Base-by-base conservation (phyloP, 257 asterid species). In the Primulina eburnea region DNA sequence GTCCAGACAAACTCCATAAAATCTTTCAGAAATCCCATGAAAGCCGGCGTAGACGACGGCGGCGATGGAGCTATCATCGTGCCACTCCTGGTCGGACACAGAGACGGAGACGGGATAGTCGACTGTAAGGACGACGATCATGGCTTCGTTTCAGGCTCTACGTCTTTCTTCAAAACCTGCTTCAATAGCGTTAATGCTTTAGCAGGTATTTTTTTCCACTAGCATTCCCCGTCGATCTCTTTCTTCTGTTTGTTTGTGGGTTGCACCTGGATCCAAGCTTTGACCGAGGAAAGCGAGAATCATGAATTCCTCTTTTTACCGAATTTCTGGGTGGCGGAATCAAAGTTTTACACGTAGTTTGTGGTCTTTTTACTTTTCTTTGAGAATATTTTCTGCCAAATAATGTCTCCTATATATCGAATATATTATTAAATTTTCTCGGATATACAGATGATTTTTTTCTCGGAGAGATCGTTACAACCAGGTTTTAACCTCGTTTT, bases 131-230 rank as follows among this genome's bases (percentile, higher is more conserved):
- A 17, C 43, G 20, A 37, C 47, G 57, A 65, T 4, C 74, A 20
- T 8, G 55, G 50, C 72, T 28, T 72, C 20, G 9, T 14, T 72
- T 66, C 81, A 32, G 88, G 90, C 74, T 73, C 83, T 0, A 85
- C 98, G 0, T 79, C 96, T 7, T 92, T 92, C 83, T 82, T 72
- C 82, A 90, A 85, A 64, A 90, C 98, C 61, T 90, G 92, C 86
- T 92, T 92, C 87, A 90, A 92, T 38, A 96, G 93, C 65, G 78
- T 92, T 76, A 92, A 92, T 69, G 96, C 98, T 70, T 69, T 85
- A 10, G 78, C 87, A 76, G 90, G 90, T 85, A 26, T 64, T 17
- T 28, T 28, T 40, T 26, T n/a, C 20, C 32, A 6, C 52, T 18
- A 10, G 26, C 63, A 7, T 32, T 8, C 8, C 8, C 14, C 63